Conservation (phyloP, 163 green algal genomes). For the Scenedesmus sp. region DNA sequence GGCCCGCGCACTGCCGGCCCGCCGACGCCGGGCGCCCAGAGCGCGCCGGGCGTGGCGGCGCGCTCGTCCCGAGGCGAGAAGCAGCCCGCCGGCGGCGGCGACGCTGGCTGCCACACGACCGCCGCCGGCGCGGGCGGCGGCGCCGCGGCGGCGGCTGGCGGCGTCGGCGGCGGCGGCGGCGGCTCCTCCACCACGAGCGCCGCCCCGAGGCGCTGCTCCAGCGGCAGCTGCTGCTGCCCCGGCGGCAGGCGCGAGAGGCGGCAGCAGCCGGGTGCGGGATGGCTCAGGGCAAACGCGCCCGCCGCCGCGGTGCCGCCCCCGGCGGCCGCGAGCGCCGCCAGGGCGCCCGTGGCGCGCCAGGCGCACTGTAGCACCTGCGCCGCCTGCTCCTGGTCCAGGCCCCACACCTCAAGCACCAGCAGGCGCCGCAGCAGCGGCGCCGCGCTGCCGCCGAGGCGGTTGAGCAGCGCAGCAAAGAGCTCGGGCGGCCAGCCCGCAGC, state of each 20-base stretch:
- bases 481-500: neutral
- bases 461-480: neutral
- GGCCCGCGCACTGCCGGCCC: no score
- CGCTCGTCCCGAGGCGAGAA: no score
- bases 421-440: constrained; percentile 12
- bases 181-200: no score
- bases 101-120: neutral
- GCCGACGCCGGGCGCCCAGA: no score
- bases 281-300: neutral
- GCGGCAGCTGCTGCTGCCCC: neutral
- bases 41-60: no score
- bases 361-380: neutral
- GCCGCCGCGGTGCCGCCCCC: neutral
- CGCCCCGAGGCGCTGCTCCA: no score
- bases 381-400: constrained; percentile 11
- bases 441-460: neutral
- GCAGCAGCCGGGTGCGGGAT: neutral
- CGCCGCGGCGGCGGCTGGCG: neutral
- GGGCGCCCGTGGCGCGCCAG: no score
- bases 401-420: constrained; percentile 18
- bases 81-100: neutral
- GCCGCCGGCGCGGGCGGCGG: neutral
- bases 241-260: constrained; percentile 1
- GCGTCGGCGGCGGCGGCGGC: no score
- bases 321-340: no score